Percentiles rank a stretch among this genome's conserved stretches.
These are phyloP conservation scores for Sugiyamaella japonica DNA, from an alignment of 1,139 yeast species.

Conservation along the genomic window DNA sequence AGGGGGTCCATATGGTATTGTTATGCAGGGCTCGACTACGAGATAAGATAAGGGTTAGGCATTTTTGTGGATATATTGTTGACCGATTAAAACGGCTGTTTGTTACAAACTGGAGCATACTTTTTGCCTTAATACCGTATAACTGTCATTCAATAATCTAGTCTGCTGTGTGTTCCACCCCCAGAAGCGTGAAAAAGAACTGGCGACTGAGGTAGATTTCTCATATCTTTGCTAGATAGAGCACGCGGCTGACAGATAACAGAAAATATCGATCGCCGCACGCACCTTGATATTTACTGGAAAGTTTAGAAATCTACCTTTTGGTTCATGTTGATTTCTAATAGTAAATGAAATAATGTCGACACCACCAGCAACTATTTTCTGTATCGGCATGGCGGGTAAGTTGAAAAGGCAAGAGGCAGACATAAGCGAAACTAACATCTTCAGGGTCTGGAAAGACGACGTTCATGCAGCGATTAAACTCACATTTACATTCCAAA, in stretches of 20 bases:
- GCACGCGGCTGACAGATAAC: neutral
- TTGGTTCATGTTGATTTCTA: neutral
- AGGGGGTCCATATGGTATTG: neutral
- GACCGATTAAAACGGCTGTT: too few relatives aligned
- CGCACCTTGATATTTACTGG: neutral
- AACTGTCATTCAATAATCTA: too few relatives aligned
- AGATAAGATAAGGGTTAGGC: neutral
- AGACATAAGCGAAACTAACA: neutral
- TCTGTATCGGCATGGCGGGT: conserved; percentile 97
- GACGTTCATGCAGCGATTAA: conserved; percentile 93
- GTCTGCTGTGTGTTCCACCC: too few relatives aligned
- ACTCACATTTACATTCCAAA: conserved; percentile 78
- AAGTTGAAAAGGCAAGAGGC: conserved; percentile 18
- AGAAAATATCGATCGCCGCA: neutral
- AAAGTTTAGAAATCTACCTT: neutral
- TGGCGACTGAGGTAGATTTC: too few relatives aligned
- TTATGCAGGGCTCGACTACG: neutral
- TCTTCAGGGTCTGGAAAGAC: conserved; percentile 75
- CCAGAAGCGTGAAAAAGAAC: too few relatives aligned
- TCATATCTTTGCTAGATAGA: neutral
- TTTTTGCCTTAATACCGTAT: too few relatives aligned
- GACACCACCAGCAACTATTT: conserved; percentile 40
- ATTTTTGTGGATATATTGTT: too few relatives aligned
- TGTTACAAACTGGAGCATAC: too few relatives aligned
- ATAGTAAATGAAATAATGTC: conserved; percentile 6